A percentile compares a stretch with the other conserved stretches of the same genome.
Evolutionary conservation across 306 rosid species (phyloP).

Genomic region (Corylus americana): DNA sequence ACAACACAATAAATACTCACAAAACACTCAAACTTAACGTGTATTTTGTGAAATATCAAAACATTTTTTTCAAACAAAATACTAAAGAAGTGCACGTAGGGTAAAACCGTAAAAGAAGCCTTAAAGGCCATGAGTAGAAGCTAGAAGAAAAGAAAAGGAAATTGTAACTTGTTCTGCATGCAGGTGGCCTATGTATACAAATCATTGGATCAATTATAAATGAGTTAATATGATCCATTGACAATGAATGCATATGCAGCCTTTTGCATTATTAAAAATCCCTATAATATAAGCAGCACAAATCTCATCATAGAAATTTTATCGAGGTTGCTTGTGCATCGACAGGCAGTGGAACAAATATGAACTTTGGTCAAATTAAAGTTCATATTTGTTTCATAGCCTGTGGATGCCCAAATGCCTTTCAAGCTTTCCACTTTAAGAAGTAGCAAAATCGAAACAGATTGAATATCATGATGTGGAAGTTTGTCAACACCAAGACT

Average conservation of each 20-base stretch:
- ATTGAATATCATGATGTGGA: too few relatives aligned
- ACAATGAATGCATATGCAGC: conserved; percentile 1
- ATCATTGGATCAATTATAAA: neutral
- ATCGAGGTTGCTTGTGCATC: conserved; percentile 36
- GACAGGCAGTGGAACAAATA: conserved; percentile 89
- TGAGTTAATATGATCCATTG: neutral
- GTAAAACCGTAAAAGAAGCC: too few relatives aligned
- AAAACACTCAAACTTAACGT: too few relatives aligned
- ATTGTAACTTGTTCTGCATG: neutral
- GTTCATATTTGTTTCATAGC: conserved; percentile 61
- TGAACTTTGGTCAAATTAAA: conserved; percentile 44
- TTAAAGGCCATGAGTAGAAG: neutral
- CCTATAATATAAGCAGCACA: too few relatives aligned
- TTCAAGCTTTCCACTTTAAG: neutral
- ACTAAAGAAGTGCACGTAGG: too few relatives aligned
- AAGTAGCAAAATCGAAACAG: too few relatives aligned
- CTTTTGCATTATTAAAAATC: neutral
- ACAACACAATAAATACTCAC: too few relatives aligned
- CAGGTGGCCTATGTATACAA: neutral
- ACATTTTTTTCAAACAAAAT: too few relatives aligned
- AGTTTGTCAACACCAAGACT: too few relatives aligned
- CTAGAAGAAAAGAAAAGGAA: neutral
- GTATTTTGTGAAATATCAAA: too few relatives aligned
- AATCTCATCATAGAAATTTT: neutral
- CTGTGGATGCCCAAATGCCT: conserved; percentile 43